A percentile compares a stretch with the other conserved stretches of the same genome.
Conservation (phyloP, 2,329 filamentous ascomycete genomes). For the Scedosporium minutisporum region DNA sequence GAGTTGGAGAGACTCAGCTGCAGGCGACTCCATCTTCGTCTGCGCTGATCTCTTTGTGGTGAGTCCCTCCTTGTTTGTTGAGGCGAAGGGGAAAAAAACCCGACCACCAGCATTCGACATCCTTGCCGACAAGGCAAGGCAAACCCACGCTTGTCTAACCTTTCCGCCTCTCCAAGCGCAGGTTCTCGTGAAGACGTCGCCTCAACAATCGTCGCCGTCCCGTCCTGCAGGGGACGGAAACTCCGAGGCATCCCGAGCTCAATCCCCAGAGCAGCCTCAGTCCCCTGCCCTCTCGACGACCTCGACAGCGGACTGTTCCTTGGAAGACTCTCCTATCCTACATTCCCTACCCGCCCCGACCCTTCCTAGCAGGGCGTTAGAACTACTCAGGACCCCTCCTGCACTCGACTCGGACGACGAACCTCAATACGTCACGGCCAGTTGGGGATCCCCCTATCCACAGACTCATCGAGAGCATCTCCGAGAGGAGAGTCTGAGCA, state of each 20-base stretch:
- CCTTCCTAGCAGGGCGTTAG: constrained; percentile 10
- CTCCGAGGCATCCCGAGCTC: constrained; percentile 15
- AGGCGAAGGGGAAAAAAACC: neutral
- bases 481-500: constrained; percentile 44
- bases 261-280: constrained; percentile 26
- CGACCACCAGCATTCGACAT: constrained; percentile 15
- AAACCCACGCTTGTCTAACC: constrained; percentile 19
- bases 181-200: constrained; percentile 44
- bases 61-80: constrained; percentile 17
- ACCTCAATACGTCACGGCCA: constrained; percentile 55
- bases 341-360: constrained; percentile 46
- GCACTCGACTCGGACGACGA: constrained; percentile 19
- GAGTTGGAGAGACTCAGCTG: constrained; percentile 40
- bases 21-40: constrained; percentile 50
- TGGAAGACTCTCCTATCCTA: constrained; percentile 47
- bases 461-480: constrained; percentile 45
- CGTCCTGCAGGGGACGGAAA: constrained; percentile 54
- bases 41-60: constrained; percentile 52
- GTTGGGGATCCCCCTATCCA: constrained; percentile 88
- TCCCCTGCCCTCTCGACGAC: constrained; percentile 53
- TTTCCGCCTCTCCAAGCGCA: neutral
- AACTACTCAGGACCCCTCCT: constrained; percentile 6
- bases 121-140: constrained; percentile 6
- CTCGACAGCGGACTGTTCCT: constrained; percentile 51
- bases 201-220: constrained; percentile 39